phyloP scores from a whole-genome alignment of 73 alveolate genomes.

The Paramecium octaurelia region DNA sequence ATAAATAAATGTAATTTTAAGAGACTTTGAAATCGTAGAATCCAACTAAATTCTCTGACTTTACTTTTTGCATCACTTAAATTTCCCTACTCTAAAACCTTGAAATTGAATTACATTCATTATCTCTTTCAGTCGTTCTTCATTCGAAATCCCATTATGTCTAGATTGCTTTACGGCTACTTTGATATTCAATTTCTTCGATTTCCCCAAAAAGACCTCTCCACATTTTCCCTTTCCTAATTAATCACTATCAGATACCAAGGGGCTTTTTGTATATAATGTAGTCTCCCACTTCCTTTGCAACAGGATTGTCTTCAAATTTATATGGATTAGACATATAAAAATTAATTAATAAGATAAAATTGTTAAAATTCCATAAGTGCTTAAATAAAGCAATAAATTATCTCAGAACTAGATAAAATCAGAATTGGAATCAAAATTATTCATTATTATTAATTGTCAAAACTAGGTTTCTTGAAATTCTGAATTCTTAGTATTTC shows the following conservation, averaged over 20 bases:
- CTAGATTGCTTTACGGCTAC: not conserved
- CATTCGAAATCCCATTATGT: not conserved
- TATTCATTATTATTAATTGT: too few relatives aligned
- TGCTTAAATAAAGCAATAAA: too few relatives aligned
- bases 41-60: constrained; percentile 60
- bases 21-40: constrained; percentile 60
- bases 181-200: not conserved
- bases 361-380: too few relatives aligned
- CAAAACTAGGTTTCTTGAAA: too few relatives aligned
- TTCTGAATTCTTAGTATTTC: not conserved
- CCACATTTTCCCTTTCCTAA: constrained; percentile 24
- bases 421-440: too few relatives aligned
- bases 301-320: not conserved
- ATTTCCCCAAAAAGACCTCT: not conserved
- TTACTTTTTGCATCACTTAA: constrained; percentile 50
- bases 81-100: constrained; percentile 52
- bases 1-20: constrained; percentile 29
- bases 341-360: too few relatives aligned
- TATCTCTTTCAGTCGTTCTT: not conserved
- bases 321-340: not conserved
- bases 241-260: not conserved
- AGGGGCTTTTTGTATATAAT: not conserved
- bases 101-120: not conserved
- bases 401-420: too few relatives aligned
- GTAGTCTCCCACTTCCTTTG: not conserved